Percentiles rank a stretch among this genome's conserved stretches.
Evolutionary conservation across 2,329 filamentous ascomycete species (phyloP).

Genomic region (Fusarium torulosum): DNA sequence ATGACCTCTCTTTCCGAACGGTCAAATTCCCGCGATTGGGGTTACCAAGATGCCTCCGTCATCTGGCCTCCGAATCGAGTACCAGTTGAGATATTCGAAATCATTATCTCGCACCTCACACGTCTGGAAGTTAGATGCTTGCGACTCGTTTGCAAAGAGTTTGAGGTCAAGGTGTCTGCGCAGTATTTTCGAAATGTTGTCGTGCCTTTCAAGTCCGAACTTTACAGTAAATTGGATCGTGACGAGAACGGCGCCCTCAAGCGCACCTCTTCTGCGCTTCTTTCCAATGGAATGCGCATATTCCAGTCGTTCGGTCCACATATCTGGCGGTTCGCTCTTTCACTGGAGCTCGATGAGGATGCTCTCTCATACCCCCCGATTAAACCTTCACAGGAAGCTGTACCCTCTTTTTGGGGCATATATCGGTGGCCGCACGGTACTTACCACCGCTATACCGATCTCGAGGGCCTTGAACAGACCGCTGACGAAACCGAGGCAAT

Average conservation of each 20-base stretch:
- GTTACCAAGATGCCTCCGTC: background rate
- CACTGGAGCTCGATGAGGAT: conserved; percentile 74
- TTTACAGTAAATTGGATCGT: conserved; percentile 61
- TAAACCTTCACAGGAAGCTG: conserved; percentile 67
- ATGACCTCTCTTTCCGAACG: conserved; percentile 7
- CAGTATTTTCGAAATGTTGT: conserved; percentile 73
- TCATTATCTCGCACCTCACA: conserved; percentile 67
- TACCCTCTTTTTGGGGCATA: conserved; percentile 71
- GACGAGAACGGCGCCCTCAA: conserved; percentile 42
- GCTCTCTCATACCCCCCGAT: conserved; percentile 63
- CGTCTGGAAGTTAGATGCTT: conserved; percentile 70
- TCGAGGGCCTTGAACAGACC: conserved; percentile 71
- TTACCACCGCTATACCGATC: conserved; percentile 69
- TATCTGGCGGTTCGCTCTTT: conserved; percentile 74
- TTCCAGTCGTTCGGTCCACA: conserved; percentile 71
- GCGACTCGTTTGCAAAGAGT: conserved; percentile 71
- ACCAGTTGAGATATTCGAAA: conserved; percentile 72
- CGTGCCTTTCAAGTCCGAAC: conserved; percentile 73
- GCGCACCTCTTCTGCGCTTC: conserved; percentile 47
- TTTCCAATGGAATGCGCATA: conserved; percentile 68
- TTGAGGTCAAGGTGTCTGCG: conserved; percentile 67
- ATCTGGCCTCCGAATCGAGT: conserved; percentile 56
- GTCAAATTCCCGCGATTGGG: conserved; percentile 18
- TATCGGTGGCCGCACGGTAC: conserved; percentile 73
- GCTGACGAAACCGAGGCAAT: conserved; percentile 73